Conservation (phyloP, 2,329 filamentous ascomycete species). For the Aspergillus awamori region DNA sequence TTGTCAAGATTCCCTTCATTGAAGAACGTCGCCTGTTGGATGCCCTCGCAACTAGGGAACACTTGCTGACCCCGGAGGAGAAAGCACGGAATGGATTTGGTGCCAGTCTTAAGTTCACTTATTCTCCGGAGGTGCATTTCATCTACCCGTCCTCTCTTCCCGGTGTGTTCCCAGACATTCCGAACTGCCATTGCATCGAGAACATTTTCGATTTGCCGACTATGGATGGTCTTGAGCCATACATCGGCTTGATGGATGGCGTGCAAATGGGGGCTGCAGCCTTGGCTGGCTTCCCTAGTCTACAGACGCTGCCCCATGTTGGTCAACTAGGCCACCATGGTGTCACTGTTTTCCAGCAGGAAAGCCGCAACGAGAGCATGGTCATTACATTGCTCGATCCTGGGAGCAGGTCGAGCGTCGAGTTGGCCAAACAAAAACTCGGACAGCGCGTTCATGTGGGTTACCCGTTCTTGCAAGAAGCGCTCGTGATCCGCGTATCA, state of each 20-base stretch:
- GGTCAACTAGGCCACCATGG: slow-evolving; percentile 83
- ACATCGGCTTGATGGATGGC: slow-evolving; percentile 80
- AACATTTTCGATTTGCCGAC: slow-evolving; percentile 95
- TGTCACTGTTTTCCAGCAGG: slow-evolving; percentile 91
- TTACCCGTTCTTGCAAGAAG: slow-evolving; percentile 94
- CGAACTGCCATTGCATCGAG: slow-evolving; percentile 85
- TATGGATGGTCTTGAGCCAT: slow-evolving; percentile 84
- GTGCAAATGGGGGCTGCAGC: slow-evolving; percentile 79
- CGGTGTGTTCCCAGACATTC: slow-evolving; percentile 86
- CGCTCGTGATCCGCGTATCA: slow-evolving; percentile 82
- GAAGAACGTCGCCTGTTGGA: slow-evolving; percentile 82
- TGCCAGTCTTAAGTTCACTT: slow-evolving; percentile 89
- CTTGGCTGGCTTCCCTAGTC: slow-evolving; percentile 89
- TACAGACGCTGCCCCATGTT: slow-evolving; percentile 82
- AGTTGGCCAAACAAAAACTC: slow-evolving; percentile 75
- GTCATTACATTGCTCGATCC: slow-evolving; percentile 80
- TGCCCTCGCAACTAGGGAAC: slow-evolving; percentile 85
- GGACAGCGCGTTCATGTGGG: slow-evolving; percentile 87
- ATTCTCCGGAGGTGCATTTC: slow-evolving; percentile 74
- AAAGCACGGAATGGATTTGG: slow-evolving; percentile 86
- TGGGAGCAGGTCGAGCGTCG: slow-evolving; percentile 69
- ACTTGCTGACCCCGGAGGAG: slow-evolving; percentile 75
- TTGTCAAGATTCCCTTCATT: slow-evolving; percentile 98
- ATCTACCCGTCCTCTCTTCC: slow-evolving; percentile 84
- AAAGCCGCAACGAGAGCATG: slow-evolving; percentile 96